Conservation (phyloP, 148 eudicot genomes). For the Camellia granthamiana region DNA sequence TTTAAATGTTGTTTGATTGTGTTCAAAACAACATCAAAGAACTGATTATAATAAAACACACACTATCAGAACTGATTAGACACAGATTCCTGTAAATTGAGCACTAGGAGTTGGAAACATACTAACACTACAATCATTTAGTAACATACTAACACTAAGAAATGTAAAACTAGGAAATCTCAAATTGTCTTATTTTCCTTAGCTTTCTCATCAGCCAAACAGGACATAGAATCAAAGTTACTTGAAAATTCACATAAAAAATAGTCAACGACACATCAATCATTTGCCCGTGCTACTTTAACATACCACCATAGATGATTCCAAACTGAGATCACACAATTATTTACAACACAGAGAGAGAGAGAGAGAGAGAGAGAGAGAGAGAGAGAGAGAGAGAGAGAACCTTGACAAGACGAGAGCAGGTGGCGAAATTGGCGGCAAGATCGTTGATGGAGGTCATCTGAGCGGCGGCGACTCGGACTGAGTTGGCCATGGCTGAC, state of each 20-base stretch:
- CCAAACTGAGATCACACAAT: not conserved
- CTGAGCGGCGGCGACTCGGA: slow-evolving; percentile 86
- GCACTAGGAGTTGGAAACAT: no score
- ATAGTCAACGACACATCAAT: not conserved
- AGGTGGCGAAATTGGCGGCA: slow-evolving; percentile 75
- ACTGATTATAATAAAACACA: not conserved
- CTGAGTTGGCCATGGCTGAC: slow-evolving; percentile 58
- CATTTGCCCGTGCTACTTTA: not conserved
- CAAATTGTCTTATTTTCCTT: not conserved
- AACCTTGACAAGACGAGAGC: slow-evolving; percentile 78
- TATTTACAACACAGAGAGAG: not conserved
- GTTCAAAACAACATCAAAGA: not conserved
- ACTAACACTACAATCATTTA: no score
- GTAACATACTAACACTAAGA: no score
- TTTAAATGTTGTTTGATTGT: not conserved
- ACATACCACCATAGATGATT: not conserved
- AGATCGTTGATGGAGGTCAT: slow-evolving; percentile 87
- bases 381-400: not conserved
- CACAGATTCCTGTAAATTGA: not conserved
- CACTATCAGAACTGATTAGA: no score
- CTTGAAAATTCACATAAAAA: not conserved
- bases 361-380: not conserved
- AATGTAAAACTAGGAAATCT: no score
- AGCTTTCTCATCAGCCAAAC: not conserved
- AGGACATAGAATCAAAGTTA: not conserved